These are phyloP conservation scores for Nothopassalora personata DNA, from an alignment of 2,329 filamentous ascomycete genomes.

Conservation along the genomic window DNA sequence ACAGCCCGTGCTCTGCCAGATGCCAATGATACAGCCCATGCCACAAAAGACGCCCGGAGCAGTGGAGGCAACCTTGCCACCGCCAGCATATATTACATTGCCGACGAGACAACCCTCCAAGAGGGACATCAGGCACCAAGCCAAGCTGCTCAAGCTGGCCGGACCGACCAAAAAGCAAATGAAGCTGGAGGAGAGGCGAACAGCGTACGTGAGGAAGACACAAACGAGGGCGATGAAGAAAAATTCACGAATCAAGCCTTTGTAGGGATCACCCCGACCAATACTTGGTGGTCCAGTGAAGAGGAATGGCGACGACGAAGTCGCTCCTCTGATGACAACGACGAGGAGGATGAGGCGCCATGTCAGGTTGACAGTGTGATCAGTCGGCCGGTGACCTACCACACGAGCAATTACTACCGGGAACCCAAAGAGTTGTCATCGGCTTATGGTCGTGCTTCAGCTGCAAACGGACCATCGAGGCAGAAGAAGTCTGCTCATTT, in stretches of 20 bases:
- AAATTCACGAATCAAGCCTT: not conserved
- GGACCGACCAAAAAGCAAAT: not conserved
- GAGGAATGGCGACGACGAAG: not conserved
- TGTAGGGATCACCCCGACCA: not conserved
- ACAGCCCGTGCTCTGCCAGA: not conserved
- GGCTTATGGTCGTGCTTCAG: not conserved
- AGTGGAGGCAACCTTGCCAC: not conserved
- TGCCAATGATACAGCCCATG: not conserved
- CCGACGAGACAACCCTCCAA: not conserved
- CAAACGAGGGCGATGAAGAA: not conserved
- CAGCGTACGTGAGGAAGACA: not conserved
- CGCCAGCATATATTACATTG: not conserved
- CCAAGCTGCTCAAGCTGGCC: not conserved
- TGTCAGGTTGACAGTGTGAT: not conserved
- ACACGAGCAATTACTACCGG: not conserved
- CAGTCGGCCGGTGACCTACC: not conserved
- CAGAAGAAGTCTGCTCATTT: slow-evolving; percentile 11
- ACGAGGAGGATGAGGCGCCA: not conserved
- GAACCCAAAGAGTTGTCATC: not conserved
- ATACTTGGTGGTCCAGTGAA: not conserved
- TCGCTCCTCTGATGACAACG: not conserved
- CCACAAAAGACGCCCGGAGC: not conserved
- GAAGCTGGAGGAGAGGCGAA: not conserved
- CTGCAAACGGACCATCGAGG: not conserved
- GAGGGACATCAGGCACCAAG: not conserved